Base-by-base conservation (phyloP, 176 grass and related monocot species). In the Triticum aestivum region DNA sequence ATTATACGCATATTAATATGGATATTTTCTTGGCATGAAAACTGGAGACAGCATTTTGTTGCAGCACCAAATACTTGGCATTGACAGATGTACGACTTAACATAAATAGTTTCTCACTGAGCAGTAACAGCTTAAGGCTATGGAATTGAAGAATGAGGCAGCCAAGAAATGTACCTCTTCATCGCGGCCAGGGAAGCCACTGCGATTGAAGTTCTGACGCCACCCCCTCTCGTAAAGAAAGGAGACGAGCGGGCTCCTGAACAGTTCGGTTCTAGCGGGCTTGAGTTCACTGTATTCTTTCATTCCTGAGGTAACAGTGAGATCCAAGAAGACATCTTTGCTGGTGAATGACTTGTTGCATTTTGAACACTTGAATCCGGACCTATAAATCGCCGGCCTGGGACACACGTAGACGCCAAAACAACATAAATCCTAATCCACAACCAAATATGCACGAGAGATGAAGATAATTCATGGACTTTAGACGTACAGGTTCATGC, bases 151-250 rank as follows among this genome's bases (percentile, higher is more conserved):
- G 8, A 77, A 20, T 32, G 49, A 81, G 47, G 9, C 13, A 13
- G 18, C 13, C 33, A 6, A 88, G 12, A 86, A 82, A 73, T 51
- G 9, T 77, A 95, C 96, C 91, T 98, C 96, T 88, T 95, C 93
- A 66, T 98, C 91, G 35, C 82, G 96, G 82, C 96, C 96, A 89
- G 96, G 96, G 82, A 98, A 95, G 4, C 96, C 96, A 80, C 96
- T 94, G 18, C 73, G 89, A 73, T 89, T 92, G 65, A 98, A 98
- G 75, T 95, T 98, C 74, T 98, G 96, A 35, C 96, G 93, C 96
- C 96, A 98, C 11, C 93, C 96, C 87, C 96, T 93, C 89, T 98
- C 96, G 34, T 98, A 98, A 64, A 98, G 91, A 89, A 93, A 98
- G 9, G 96, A 95, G 39, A 98, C 89, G 42, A 95, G 82, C 37